Evolutionary conservation across 2,329 filamentous ascomycete species (phyloP).

Genomic region (Elsinoe arachidis): DNA sequence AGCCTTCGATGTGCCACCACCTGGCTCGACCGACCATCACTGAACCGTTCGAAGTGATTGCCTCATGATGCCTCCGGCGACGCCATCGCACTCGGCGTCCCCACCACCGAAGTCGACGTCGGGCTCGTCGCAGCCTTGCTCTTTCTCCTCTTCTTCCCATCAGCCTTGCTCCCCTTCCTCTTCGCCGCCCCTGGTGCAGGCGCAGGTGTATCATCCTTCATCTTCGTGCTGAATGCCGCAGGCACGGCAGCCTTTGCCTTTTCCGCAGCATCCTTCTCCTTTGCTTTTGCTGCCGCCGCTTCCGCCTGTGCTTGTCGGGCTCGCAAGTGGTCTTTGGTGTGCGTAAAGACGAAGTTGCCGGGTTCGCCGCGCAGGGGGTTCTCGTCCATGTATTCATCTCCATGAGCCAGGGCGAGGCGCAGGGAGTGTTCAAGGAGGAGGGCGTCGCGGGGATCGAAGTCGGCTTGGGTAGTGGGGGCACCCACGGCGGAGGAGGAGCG

Average conservation of each 20-base stretch:
- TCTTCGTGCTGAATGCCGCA: constrained; percentile 11
- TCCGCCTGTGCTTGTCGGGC: constrained; percentile 32
- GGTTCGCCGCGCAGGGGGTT: constrained; percentile 55
- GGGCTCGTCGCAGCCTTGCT: not conserved
- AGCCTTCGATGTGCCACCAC: no score
- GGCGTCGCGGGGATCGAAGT: constrained; percentile 25
- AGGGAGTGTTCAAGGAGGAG: constrained; percentile 38
- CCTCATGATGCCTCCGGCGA: not conserved
- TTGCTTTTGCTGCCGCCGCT: constrained; percentile 22
- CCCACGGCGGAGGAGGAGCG: not conserved
- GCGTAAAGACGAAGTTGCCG: constrained; percentile 50
- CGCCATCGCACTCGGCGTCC: not conserved
- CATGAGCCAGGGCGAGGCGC: constrained; percentile 37
- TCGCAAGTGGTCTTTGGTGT: constrained; percentile 35
- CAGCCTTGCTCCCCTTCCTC: constrained; percentile 11
- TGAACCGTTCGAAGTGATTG: no score
- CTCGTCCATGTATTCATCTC: constrained; percentile 56
- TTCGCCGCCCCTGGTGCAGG: not conserved
- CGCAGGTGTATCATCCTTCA: constrained; percentile 3
- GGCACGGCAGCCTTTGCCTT: constrained; percentile 17
- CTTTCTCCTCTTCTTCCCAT: constrained; percentile 11
- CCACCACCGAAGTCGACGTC: not conserved
- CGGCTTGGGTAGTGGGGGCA: not conserved
- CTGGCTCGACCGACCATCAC: no score
- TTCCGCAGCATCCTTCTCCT: constrained; percentile 24